These are phyloP conservation scores for Fusarium albosuccineum DNA, from an alignment of 2,329 filamentous ascomycete species.

Conservation along the genomic window DNA sequence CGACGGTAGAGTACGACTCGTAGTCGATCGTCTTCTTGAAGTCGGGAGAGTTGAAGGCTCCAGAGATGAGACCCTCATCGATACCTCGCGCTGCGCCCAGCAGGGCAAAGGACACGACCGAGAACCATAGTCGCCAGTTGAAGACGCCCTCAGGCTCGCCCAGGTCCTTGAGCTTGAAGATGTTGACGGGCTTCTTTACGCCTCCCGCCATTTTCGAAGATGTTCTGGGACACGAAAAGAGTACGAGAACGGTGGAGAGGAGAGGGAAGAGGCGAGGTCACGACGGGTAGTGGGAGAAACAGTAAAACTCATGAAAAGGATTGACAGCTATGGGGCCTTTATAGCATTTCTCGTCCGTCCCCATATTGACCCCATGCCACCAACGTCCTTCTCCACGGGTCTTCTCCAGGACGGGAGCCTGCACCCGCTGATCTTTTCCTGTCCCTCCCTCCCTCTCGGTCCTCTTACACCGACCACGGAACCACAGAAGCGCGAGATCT, in stretches of 20 bases:
- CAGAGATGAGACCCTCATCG: constrained; percentile 84
- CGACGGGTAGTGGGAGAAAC: neutral
- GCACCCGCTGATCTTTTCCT: constrained; percentile 18
- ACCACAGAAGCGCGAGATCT: constrained; percentile 5
- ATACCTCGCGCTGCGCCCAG: constrained; percentile 82
- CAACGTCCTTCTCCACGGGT: constrained; percentile 3
- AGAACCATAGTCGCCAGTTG: constrained; percentile 85
- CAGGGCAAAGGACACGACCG: constrained; percentile 79
- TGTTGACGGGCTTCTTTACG: constrained; percentile 68
- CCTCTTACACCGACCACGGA: constrained; percentile 28
- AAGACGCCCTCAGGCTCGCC: constrained; percentile 77
- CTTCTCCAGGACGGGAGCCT: constrained; percentile 23
- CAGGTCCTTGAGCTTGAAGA: constrained; percentile 74
- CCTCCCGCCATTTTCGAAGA: constrained; percentile 60
- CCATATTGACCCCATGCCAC: neutral
- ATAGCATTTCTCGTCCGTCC: neutral
- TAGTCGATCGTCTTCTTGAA: constrained; percentile 73
- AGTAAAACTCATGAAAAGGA: neutral
- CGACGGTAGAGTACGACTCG: constrained; percentile 62
- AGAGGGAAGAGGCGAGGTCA: neutral
- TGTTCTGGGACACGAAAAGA: neutral
- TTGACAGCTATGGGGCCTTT: neutral
- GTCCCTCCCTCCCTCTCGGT: constrained; percentile 4
- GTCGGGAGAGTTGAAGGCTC: constrained; percentile 75
- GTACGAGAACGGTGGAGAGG: neutral